Base-by-base conservation (phyloP, 768 basidiomycete species). In the Suillus hirtellus region DNA sequence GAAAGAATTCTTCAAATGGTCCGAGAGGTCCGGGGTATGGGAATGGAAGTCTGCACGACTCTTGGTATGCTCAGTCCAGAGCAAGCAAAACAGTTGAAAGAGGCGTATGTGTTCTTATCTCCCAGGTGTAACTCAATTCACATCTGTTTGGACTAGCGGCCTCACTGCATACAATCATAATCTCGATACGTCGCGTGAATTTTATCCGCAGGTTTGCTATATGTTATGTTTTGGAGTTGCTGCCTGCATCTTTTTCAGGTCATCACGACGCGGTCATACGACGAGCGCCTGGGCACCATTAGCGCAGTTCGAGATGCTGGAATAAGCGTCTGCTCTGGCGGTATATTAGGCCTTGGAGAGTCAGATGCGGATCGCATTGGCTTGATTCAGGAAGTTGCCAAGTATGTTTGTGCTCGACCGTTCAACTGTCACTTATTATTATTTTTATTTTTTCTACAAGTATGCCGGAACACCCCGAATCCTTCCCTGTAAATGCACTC, bases 21-120 rank as follows among this genome's bases (percentile, higher is more conserved):
- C 63, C 82, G 83, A 42, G 85, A 93, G 75, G 88, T 94, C 74
- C 88, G 96, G 67, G 92, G 86, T 21, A 95, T 98, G 93, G 96
- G 90, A 46, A 97, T 99, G 96, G 96, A 99, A 78, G 96, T 99
- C 31, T 99, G 96, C 80, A 98, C 96, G 47, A 99, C 96, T 5
- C 86, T 99, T 37, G 96, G 96, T 53, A 99, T 99, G 96, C 82
- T 99, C 54, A 87, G 88, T 12, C 92, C 95, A 27, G 94, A 95
- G 63, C 96, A 99, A 77, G 96, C 96, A 31, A 81, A 81, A 66
- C 89, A 89, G 69, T 82, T 99, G 65, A 99, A 98, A 76, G 89
- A 95, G 79, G 96, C 96, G 92, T 93, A 75, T 67, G 89, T 78
- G 17, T 55, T 54, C 35, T 37, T 40, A 35, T 53, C 50, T 60